Percentiles rank a stretch among this genome's conserved stretches.
These are phyloP conservation scores for Globisporangium nunn DNA, from an alignment of 352 stramenopile genomes.

Conservation along the genomic window DNA sequence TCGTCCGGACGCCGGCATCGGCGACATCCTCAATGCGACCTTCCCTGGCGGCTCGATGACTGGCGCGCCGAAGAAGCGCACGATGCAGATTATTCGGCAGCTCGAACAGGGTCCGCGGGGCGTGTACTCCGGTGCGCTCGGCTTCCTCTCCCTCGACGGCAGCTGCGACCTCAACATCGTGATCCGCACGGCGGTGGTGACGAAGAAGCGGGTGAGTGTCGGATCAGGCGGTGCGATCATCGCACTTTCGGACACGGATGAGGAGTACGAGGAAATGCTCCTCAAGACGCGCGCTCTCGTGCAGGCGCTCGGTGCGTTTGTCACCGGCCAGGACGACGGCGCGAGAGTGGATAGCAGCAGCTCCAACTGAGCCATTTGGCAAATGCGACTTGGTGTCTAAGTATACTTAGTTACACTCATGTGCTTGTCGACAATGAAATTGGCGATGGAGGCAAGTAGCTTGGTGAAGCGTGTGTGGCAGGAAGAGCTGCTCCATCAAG, in stretches of 20 bases:
- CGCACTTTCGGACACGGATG: constrained; percentile 89
- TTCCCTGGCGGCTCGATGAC: constrained; percentile 98
- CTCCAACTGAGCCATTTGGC: no score
- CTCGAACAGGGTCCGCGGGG: constrained; percentile 87
- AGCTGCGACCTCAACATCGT: constrained; percentile 97
- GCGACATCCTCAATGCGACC: constrained; percentile 91
- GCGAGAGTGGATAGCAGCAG: constrained; percentile 8
- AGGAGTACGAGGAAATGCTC: constrained; percentile 93
- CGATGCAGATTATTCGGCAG: constrained; percentile 93
- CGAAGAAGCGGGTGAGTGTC: constrained; percentile 68
- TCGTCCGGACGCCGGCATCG: constrained; percentile 35
- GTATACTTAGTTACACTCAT: no score
- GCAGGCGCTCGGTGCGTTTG: constrained; percentile 44
- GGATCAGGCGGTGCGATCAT: constrained; percentile 95
- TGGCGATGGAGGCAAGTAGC: no score
- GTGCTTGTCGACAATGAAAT: no score
- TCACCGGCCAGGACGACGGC: constrained; percentile 37
- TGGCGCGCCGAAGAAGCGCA: constrained; percentile 94
- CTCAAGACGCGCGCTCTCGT: constrained; percentile 83
- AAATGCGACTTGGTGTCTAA: no score
- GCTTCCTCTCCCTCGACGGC: constrained; percentile 94
- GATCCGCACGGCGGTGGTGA: constrained; percentile 94
- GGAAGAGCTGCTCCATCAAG: no score
- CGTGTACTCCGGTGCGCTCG: constrained; percentile 94
- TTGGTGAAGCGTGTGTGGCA: no score